Evolutionary conservation across 1,139 yeast genomes (phyloP).

Genomic region (Wickerhamomyces sp.): DNA sequence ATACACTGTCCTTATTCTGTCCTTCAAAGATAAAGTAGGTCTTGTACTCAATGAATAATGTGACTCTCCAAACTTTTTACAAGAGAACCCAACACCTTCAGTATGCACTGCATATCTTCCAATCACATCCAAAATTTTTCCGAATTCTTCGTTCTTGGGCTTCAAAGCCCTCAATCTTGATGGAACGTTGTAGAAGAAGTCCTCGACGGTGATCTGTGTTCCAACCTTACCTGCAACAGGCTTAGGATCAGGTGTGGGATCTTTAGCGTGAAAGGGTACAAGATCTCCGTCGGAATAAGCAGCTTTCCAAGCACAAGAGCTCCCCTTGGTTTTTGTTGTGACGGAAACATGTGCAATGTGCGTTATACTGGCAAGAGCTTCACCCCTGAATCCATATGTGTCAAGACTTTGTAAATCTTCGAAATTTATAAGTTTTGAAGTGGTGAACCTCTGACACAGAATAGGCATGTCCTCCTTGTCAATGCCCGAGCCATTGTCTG

Average conservation of each 20-base stretch:
- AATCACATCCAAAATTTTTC: conserved; percentile 73
- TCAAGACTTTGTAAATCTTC: conserved; percentile 45
- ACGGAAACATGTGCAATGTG: conserved; percentile 68
- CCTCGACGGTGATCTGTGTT: conserved; percentile 81
- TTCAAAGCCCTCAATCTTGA: conserved; percentile 65
- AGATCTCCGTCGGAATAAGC: conserved; percentile 61
- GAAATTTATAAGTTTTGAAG: conserved; percentile 56
- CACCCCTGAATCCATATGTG: conserved; percentile 81
- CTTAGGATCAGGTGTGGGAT: conserved; percentile 45
- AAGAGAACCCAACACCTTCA: conserved; percentile 62
- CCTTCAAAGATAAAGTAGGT: conserved; percentile 42
- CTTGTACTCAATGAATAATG: conserved; percentile 53
- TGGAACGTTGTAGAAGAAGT: conserved; percentile 84
- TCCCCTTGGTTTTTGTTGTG: conserved; percentile 59
- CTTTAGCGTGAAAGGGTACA: conserved; percentile 28
- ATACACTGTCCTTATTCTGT: conserved; percentile 67
- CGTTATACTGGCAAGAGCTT: conserved; percentile 69
- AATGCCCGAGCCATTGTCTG: conserved; percentile 80
- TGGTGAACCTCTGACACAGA: conserved; percentile 62
- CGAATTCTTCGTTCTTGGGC: conserved; percentile 69
- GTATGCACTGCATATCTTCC: conserved; percentile 82
- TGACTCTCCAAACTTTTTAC: conserved; percentile 70
- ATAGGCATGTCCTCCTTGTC: conserved; percentile 49
- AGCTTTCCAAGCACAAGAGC: conserved; percentile 66
- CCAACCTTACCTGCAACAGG: conserved; percentile 89